phyloP scores from a whole-genome alignment of 768 basidiomycete species.

The Phlebiopsis flavidoalba region DNA sequence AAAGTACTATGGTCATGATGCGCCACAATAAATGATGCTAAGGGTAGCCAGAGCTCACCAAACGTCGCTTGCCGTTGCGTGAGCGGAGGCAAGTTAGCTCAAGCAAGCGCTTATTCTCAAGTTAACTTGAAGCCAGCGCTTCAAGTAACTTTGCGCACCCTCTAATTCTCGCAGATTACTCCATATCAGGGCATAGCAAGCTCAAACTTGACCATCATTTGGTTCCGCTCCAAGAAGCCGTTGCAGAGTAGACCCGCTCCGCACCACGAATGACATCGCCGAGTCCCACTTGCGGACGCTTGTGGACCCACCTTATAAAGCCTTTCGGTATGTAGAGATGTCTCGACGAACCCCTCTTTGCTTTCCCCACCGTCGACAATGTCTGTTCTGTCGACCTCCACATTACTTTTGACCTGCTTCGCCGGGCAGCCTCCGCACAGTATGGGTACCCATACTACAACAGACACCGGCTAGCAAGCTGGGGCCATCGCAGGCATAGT shows the following conservation, averaged over 20 bases:
- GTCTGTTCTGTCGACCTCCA: background rate
- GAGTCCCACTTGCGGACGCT: background rate
- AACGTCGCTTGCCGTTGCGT: no score
- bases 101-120: no score
- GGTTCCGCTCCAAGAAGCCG: background rate
- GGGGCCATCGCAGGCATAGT: conserved; percentile 2
- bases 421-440: background rate
- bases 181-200: background rate
- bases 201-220: background rate
- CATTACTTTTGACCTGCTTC: background rate
- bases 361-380: background rate
- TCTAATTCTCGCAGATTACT: background rate
- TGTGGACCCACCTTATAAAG: background rate
- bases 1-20: no score
- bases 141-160: no score
- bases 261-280: conserved; percentile 3
- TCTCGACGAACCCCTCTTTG: background rate
- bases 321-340: background rate
- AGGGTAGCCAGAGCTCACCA: no score
- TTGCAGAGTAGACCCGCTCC: background rate
- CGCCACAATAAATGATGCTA: no score
- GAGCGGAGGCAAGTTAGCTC: no score
- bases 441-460: background rate
- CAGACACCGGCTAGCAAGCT: background rate
- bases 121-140: no score